These are phyloP conservation scores for Ilyonectria destructans DNA, from an alignment of 2,329 filamentous ascomycete species.

Conservation along the genomic window DNA sequence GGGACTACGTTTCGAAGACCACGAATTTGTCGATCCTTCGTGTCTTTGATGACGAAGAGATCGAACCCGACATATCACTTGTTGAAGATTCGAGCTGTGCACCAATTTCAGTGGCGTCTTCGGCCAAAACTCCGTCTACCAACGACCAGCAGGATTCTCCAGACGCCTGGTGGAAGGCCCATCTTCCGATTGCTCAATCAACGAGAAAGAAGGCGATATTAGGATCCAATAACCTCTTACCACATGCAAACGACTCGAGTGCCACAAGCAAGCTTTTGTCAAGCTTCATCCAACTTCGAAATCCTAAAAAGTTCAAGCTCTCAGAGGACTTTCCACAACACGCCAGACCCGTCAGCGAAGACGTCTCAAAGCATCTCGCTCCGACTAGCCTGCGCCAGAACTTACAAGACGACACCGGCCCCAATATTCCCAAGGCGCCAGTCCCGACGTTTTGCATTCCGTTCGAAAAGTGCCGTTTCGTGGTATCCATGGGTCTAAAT, in stretches of 20 bases:
- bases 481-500: slow-evolving; percentile 68
- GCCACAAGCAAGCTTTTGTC: slow-evolving; percentile 50
- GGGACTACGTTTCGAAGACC: slow-evolving; percentile 29
- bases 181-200: neutral
- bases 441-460: slow-evolving; percentile 41
- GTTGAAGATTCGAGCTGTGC: too few species aligned
- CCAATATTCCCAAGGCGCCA: slow-evolving; percentile 12
- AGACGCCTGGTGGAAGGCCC: slow-evolving; percentile 19
- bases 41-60: slow-evolving; percentile 41
- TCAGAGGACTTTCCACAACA: neutral
- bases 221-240: slow-evolving; percentile 26
- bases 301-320: slow-evolving; percentile 45
- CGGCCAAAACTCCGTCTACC: neutral
- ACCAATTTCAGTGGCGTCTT: neutral
- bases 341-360: neutral
- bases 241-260: slow-evolving; percentile 36
- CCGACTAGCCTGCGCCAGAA: neutral
- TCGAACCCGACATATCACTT: slow-evolving; percentile 36
- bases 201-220: slow-evolving; percentile 19
- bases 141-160: neutral
- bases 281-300: slow-evolving; percentile 53
- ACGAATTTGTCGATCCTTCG: slow-evolving; percentile 32
- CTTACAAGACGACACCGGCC: neutral
- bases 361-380: neutral
- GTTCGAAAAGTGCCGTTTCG: slow-evolving; percentile 52